Percentiles rank a stretch among this genome's conserved stretches.
phyloP scores from a whole-genome alignment of 1,284 basidiomycete species.

The Ceratobasidium sp. region DNA sequence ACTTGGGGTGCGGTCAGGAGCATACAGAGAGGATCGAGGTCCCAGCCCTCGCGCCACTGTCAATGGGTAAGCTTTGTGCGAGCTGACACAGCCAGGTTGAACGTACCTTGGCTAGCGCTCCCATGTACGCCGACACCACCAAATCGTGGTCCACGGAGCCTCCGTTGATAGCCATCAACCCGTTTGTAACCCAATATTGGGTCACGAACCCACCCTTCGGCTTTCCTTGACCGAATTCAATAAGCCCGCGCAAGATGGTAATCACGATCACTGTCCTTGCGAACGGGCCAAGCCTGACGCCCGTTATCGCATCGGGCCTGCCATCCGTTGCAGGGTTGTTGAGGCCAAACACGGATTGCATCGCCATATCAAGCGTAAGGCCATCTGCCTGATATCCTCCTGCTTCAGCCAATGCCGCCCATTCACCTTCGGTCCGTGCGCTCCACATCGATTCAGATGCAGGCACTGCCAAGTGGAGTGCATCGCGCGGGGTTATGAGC shows the following conservation, averaged over 20 bases:
- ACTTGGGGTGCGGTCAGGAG: conserved; percentile 36
- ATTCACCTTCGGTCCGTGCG: conserved; percentile 57
- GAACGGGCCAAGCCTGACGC: conserved; percentile 59
- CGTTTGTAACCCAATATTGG: conserved; percentile 55
- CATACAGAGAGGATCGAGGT: conserved; percentile 59
- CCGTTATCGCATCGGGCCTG: conserved; percentile 53
- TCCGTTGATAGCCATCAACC: conserved; percentile 33
- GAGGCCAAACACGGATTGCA: conserved; percentile 54
- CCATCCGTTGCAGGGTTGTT: conserved; percentile 54
- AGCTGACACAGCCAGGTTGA: neutral
- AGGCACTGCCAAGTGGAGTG: conserved; percentile 58
- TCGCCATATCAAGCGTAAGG: conserved; percentile 44
- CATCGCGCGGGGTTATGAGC: conserved; percentile 56
- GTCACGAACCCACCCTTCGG: conserved; percentile 59
- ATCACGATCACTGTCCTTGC: conserved; percentile 58
- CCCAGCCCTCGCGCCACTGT: conserved; percentile 62
- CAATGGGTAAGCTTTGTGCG: conserved; percentile 5
- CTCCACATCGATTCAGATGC: conserved; percentile 61
- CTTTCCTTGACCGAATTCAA: conserved; percentile 61
- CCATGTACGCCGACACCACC: conserved; percentile 34
- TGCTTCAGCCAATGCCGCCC: conserved; percentile 51
- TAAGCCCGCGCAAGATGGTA: conserved; percentile 58
- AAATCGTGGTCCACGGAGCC: conserved; percentile 23
- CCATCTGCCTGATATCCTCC: conserved; percentile 40
- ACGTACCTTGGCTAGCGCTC: conserved; percentile 40